Evolutionary conservation across 768 basidiomycete genomes (phyloP), one percentile per base, ranked within the genome.

Genomic region (Wakefieldia striispora): DNA sequence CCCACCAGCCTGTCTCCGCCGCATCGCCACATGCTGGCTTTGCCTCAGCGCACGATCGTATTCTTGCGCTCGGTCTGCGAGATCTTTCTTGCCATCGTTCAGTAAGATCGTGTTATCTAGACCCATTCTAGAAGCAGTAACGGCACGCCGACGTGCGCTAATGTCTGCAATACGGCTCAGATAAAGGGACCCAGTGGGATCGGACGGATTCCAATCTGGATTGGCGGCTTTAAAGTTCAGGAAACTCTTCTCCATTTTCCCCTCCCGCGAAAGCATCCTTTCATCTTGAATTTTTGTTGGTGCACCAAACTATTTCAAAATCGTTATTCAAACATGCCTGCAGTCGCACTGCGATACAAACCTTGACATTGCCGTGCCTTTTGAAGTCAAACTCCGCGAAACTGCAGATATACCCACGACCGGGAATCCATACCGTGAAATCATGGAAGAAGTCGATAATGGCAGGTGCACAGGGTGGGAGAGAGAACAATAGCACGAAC

Each of bases 241-340:
- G 72, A 97, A 91, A 67, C 88, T 91, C 74, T 98, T 97, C 76
- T 99, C 97, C 95, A 99, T 97, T 78, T 99, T 99, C 31, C 91
- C 91, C 57, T 95, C 88, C 53, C 89, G 90, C 5, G 89, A 91
- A 60, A 88, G 76, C 76, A 88, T 85, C 51, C 82, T 82, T 58
- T 83, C 83, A 56, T 92, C 88, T 12, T 75, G 72, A 8, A 77
- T 79, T 34, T 75, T 70, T 4, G 81, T 76, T 1, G 91, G 91
- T 11, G 91, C 93, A n/a, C 92, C 92, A 59, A 91, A 94, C 88
- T 91, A 53, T 12, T 34, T 36, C 17, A 55, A 45, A 12, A 23
- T 6, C 16, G 11, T 54, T 17, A 49, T 26, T 40, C 47, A 8
- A 12, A 44, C 37, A 19, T 14, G 23, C 26, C 14, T 14, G 1